Evolutionary conservation across 805 yeast genomes (phyloP).

Genomic region (Candida germanica): DNA sequence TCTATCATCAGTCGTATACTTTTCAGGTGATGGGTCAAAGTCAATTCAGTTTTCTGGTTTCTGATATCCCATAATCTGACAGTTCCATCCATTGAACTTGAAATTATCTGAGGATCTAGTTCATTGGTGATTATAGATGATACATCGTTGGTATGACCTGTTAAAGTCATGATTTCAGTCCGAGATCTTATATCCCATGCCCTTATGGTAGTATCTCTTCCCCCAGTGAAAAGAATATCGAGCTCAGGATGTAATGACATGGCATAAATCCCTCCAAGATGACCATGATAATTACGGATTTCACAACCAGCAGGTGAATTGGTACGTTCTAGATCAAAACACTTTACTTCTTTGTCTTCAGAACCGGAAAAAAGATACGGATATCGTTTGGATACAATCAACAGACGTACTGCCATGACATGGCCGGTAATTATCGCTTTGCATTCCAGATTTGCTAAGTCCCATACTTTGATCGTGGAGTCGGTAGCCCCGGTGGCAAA

Average conservation of each 20-base stretch:
- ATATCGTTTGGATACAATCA: slow-evolving; percentile 67
- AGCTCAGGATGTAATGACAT: slow-evolving; percentile 84
- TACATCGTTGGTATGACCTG: slow-evolving; percentile 80
- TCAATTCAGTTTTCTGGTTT: slow-evolving; percentile 67
- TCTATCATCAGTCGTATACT: slow-evolving; percentile 70
- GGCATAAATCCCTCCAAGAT: slow-evolving; percentile 82
- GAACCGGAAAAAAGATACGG: slow-evolving; percentile 91
- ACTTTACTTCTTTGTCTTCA: slow-evolving; percentile 87
- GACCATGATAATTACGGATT: slow-evolving; percentile 90
- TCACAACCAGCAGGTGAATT: slow-evolving; percentile 49
- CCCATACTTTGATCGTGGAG: slow-evolving; percentile 89
- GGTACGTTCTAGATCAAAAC: slow-evolving; percentile 94
- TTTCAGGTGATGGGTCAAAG: slow-evolving; percentile 82
- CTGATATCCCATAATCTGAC: slow-evolving; percentile 87
- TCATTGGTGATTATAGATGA: slow-evolving; percentile 64
- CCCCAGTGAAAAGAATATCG: slow-evolving; percentile 81
- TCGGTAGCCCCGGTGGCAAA: slow-evolving; percentile 92
- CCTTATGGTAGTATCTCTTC: slow-evolving; percentile 80
- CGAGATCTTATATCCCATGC: slow-evolving; percentile 93
- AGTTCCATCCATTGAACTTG: slow-evolving; percentile 82
- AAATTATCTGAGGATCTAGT: slow-evolving; percentile 80
- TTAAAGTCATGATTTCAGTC: slow-evolving; percentile 66
- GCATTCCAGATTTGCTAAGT: slow-evolving; percentile 65
- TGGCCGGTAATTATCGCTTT: slow-evolving; percentile 86
- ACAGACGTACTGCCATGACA: slow-evolving; percentile 79